These are phyloP conservation scores for Cutaneotrichosporon cyanovorans DNA, from an alignment of 1,284 basidiomycete species.

Conservation along the genomic window DNA sequence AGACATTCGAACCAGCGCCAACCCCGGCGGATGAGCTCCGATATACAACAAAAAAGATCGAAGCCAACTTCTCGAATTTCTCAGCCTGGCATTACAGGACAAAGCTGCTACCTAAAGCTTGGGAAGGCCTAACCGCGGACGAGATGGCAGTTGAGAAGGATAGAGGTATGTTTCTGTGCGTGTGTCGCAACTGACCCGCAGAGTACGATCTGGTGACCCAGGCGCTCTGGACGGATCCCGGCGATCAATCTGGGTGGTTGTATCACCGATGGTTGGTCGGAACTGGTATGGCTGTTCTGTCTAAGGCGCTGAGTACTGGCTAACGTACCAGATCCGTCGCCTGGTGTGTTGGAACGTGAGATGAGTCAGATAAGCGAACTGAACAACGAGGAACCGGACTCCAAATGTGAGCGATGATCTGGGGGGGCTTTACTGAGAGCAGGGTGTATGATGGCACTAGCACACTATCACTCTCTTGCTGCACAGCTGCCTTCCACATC, in stretches of 20 bases:
- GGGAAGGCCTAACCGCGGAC: slow-evolving; percentile 54
- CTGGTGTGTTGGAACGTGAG: slow-evolving; percentile 62
- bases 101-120: slow-evolving; percentile 65
- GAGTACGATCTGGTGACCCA: slow-evolving; percentile 89
- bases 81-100: slow-evolving; percentile 98
- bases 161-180: slow-evolving; percentile 51
- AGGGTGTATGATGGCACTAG: slow-evolving; percentile 93
- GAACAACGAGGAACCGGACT: slow-evolving; percentile 82
- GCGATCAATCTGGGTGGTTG: slow-evolving; percentile 94
- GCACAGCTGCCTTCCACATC: slow-evolving; percentile 11
- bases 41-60: slow-evolving; percentile 85
- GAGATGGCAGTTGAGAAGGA: slow-evolving; percentile 55
- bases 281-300: slow-evolving; percentile 49
- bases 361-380: slow-evolving; percentile 74
- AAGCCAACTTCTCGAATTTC: slow-evolving; percentile 92
- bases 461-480: slow-evolving; percentile 56
- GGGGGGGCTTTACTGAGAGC: slow-evolving; percentile 6
- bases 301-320: too few species aligned
- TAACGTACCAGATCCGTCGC: slow-evolving; percentile 55
- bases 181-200: slow-evolving; percentile 32
- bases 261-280: slow-evolving; percentile 96
- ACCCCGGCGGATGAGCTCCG: slow-evolving; percentile 55
- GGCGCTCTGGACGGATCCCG: slow-evolving; percentile 93
- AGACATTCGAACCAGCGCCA: slow-evolving; percentile 44
- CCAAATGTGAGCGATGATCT: slow-evolving; percentile 67